Percentiles rank a stretch among this genome's conserved stretches.
These are phyloP conservation scores for Solanum pimpinellifolium DNA, from an alignment of 257 asterid genomes.

Conservation along the genomic window DNA sequence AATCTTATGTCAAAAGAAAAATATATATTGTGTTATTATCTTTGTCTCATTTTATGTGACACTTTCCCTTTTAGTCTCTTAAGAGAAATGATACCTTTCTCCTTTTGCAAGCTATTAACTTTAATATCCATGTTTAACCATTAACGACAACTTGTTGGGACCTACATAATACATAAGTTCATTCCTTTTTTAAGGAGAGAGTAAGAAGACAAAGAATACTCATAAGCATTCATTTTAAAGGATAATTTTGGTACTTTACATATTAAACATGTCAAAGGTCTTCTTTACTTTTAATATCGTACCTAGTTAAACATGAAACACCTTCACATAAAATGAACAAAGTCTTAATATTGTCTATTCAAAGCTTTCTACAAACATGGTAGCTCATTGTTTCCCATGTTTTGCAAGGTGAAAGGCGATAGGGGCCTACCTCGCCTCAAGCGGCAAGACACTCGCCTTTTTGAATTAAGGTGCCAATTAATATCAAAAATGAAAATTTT, in stretches of 20 bases:
- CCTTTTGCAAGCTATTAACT: not conserved
- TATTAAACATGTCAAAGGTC: not conserved
- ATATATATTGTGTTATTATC: not conserved
- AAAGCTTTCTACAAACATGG: not conserved
- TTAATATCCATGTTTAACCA: not conserved
- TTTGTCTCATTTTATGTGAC: not conserved
- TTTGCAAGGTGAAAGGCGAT: too few relatives aligned
- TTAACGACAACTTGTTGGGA: not conserved
- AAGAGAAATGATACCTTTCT: not conserved
- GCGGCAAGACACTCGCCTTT: too few relatives aligned
- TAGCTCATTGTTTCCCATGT: not conserved
- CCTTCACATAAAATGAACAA: not conserved
- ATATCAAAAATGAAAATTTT: too few relatives aligned
- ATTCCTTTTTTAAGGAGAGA: not conserved
- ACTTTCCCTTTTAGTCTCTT: not conserved
- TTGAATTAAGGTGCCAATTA: too few relatives aligned
- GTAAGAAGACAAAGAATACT: not conserved
- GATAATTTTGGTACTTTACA: not conserved
- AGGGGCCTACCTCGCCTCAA: too few relatives aligned
- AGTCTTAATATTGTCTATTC: not conserved
- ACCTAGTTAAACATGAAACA: not conserved
- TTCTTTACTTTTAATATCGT: not conserved
- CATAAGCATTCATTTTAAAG: not conserved
- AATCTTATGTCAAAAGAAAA: not conserved
- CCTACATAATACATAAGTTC: not conserved